A percentile compares a stretch with the other conserved stretches of the same genome.
These are phyloP conservation scores for Apiospora phragmitis DNA, from an alignment of 2,329 filamentous ascomycete genomes.

Conservation along the genomic window DNA sequence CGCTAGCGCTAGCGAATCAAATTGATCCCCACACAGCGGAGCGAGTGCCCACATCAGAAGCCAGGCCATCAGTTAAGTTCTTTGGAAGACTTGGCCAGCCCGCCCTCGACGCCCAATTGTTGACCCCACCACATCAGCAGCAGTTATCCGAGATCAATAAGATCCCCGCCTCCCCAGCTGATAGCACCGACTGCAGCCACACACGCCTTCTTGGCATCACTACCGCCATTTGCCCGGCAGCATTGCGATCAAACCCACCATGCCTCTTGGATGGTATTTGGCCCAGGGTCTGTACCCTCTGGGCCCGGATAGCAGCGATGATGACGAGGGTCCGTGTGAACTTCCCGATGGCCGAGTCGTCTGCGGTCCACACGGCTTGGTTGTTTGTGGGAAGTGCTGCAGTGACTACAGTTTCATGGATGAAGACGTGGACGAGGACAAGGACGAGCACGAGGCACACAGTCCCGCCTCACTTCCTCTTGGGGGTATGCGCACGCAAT, in stretches of 20 bases:
- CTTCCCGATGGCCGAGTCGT: constrained; percentile 37
- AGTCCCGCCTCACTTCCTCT: neutral
- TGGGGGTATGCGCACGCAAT: too few relatives aligned
- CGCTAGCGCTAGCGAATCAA: too few relatives aligned
- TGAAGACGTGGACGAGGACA: constrained; percentile 20
- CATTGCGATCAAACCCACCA: constrained; percentile 9
- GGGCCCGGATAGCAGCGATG: constrained; percentile 29
- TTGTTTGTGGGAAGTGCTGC: constrained; percentile 33
- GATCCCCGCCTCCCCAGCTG: too few relatives aligned
- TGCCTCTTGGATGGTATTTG: constrained; percentile 30
- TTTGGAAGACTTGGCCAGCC: too few relatives aligned
- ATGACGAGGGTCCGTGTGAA: constrained; percentile 35
- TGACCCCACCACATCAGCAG: too few relatives aligned
- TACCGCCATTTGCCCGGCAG: neutral
- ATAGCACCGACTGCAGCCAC: neutral
- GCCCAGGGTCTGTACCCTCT: constrained; percentile 28
- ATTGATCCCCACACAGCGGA: too few relatives aligned
- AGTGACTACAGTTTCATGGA: constrained; percentile 38
- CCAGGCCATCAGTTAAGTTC: too few relatives aligned
- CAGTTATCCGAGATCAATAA: too few relatives aligned
- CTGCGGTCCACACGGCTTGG: constrained; percentile 34
- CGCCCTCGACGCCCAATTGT: too few relatives aligned
- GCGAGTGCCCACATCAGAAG: too few relatives aligned
- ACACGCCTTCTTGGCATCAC: neutral
- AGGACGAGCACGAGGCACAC: constrained; percentile 1